Evolutionary conservation across 2,329 filamentous ascomycete species (phyloP), one percentile per base, ranked within the genome.

Genomic region (Aspergillus aculeatus): DNA sequence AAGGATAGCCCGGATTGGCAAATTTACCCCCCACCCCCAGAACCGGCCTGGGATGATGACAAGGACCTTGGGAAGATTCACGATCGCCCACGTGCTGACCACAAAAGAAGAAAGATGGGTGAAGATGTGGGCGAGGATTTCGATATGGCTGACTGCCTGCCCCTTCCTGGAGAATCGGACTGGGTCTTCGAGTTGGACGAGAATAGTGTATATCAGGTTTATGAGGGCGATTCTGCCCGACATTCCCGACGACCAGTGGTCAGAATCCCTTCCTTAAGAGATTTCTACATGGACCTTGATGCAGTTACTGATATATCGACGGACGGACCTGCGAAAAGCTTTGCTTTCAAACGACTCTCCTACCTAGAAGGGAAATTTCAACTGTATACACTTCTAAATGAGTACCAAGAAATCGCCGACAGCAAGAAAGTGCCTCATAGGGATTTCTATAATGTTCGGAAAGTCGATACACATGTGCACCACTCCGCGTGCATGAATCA

Each of bases 401-500:
- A 97, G 75, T 98, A 98, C 68, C 93, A 98, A 73, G 95, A 99
- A 77, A 95, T 96, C 55, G 94, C 95, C 60, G 95, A 99, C 80
- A 97, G 91, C 75, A 99, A 99, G 76, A 94, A 91, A 69, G 95
- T 98, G 57, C 95, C 95, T 2, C 95, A 99, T 77, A 88, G 95
- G 80, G 95, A 99, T 77, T 99, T 99, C 73, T 99, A 99, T 81
- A 99, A 99, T 72, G 95, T 99, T 52, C 86, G 95, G 73, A 99
- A 99, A 76, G 95, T 99, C 54, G 95, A 99, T 73, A 99, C 95
- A 9, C 95, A 99, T 83, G 95, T 99, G 68, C 95, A 99, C 74
- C 95, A 99, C 76, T 99, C 95, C 16, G 95, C 95, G 24, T 99
- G 95, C 75, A 99, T 99, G 95, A 99, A 99, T 73, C 95, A 99